These are phyloP conservation scores for Zalaria obscura DNA, from an alignment of 2,329 filamentous ascomycete species.

Conservation along the genomic window DNA sequence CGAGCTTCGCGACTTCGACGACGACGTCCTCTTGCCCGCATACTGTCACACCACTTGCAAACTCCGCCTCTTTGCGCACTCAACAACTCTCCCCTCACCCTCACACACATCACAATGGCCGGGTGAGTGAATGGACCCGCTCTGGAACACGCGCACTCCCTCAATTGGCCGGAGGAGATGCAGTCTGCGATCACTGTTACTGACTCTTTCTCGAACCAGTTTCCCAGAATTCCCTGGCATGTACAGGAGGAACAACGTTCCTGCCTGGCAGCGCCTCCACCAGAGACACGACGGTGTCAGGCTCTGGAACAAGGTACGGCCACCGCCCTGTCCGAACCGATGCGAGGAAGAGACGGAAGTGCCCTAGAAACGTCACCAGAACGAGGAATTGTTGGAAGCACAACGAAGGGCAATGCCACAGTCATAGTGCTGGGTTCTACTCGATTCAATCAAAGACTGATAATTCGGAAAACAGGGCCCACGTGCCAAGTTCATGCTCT, in stretches of 20 bases:
- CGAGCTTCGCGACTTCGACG: too few relatives aligned
- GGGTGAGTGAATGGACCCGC: slow-evolving; percentile 17
- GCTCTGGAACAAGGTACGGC: slow-evolving; percentile 65
- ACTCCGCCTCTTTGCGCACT: background rate
- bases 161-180: background rate
- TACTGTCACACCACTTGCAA: background rate
- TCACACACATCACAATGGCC: slow-evolving; percentile 26
- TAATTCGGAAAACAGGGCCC: slow-evolving; percentile 34
- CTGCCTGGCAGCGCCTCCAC: slow-evolving; percentile 59
- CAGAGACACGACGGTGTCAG: slow-evolving; percentile 59
- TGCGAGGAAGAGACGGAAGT: background rate
- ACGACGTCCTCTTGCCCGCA: too few relatives aligned
- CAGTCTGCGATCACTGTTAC: too few relatives aligned
- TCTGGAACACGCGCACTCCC: slow-evolving; percentile 1
- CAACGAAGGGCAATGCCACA: too few relatives aligned
- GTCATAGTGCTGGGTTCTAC: background rate
- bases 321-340: background rate
- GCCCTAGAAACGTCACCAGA: too few relatives aligned
- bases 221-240: slow-evolving; percentile 24
- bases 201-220: too few relatives aligned
- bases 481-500: slow-evolving; percentile 50
- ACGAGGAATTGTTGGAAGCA: background rate
- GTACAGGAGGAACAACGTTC: slow-evolving; percentile 65
- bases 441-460: background rate
- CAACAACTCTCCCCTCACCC: slow-evolving; percentile 7